phyloP scores from a whole-genome alignment of 805 yeast species.

The Teunomyces panamensis region DNA sequence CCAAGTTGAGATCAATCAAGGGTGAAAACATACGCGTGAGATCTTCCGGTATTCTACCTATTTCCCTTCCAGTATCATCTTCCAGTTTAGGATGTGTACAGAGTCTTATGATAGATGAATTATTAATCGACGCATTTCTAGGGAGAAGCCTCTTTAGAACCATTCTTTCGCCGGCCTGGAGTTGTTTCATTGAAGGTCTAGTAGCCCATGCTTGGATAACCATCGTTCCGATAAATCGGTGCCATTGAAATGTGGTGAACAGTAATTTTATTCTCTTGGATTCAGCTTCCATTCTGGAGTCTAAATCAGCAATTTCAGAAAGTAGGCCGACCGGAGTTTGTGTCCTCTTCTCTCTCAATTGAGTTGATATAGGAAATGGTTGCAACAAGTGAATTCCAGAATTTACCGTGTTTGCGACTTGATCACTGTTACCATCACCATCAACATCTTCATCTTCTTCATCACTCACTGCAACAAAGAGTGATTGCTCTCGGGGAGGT shows the following conservation, averaged over 20 bases:
- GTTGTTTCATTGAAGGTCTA: slow-evolving; percentile 51
- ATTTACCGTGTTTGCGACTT: neutral
- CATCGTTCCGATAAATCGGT: slow-evolving; percentile 55
- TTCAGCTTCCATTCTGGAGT: slow-evolving; percentile 10
- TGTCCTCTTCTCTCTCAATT: slow-evolving; percentile 1
- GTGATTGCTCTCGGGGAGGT: neutral
- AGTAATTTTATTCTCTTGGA: slow-evolving; percentile 11
- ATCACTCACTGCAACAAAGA: slow-evolving; percentile 6
- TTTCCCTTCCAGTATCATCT: slow-evolving; percentile 45
- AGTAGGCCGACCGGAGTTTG: neutral
- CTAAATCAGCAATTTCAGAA: slow-evolving; percentile 9
- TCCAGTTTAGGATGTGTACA: slow-evolving; percentile 18
- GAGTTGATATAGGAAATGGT: neutral
- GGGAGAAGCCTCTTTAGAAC: slow-evolving; percentile 35
- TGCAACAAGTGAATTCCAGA: neutral
- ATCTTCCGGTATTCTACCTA: slow-evolving; percentile 75
- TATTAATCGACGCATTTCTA: slow-evolving; percentile 14
- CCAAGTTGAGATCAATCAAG: slow-evolving; percentile 52
- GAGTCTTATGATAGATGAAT: slow-evolving; percentile 30
- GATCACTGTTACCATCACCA: neutral
- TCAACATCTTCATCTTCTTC: neutral
- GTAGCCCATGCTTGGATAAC: slow-evolving; percentile 71
- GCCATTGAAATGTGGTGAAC: slow-evolving; percentile 21
- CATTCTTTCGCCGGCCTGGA: slow-evolving; percentile 44
- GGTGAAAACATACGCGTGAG: slow-evolving; percentile 66